Conservation (phyloP, 176 grass and related monocot genomes). For the Oryza brachyantha region DNA sequence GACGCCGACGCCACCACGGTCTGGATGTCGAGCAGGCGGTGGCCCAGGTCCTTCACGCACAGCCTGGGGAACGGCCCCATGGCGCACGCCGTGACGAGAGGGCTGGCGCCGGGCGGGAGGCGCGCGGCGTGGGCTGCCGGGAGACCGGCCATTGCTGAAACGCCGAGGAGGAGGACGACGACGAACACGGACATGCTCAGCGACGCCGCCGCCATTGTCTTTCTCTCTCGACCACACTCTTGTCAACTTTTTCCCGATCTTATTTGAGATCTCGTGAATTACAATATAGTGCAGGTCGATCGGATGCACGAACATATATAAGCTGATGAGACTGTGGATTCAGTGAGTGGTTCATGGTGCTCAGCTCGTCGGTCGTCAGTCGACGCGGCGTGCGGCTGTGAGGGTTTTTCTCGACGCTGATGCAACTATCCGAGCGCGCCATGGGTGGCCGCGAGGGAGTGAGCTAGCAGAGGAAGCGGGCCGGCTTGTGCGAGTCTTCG, state of each 20-base stretch:
- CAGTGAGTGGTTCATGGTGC: conserved; percentile 23
- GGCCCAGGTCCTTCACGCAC: conserved; percentile 38
- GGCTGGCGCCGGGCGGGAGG: conserved; percentile 7
- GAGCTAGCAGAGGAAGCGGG: not conserved
- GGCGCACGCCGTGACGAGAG: conserved; percentile 23
- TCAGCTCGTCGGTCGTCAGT: not conserved
- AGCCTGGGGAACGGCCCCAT: conserved; percentile 9
- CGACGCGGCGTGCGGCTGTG: conserved; percentile 10
- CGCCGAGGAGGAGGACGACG: not conserved
- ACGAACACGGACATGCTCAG: not conserved
- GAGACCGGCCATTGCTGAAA: not conserved
- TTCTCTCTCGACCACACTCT: not conserved
- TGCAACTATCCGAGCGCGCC: not conserved
- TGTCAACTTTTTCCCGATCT: not conserved
- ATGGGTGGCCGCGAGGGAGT: not conserved
- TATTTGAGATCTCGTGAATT: not conserved
- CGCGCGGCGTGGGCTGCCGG: not conserved
- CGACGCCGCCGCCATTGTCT: not conserved
- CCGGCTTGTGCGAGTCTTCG: not conserved
- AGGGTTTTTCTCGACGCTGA: conserved; percentile 20
- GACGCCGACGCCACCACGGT: conserved; percentile 26
- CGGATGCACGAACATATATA: not conserved
- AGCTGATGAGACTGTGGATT: not conserved
- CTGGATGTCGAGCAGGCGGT: conserved; percentile 38
- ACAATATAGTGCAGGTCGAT: not conserved